Base-by-base conservation (phyloP, 768 basidiomycete genomes). In the Russula vinacea region DNA sequence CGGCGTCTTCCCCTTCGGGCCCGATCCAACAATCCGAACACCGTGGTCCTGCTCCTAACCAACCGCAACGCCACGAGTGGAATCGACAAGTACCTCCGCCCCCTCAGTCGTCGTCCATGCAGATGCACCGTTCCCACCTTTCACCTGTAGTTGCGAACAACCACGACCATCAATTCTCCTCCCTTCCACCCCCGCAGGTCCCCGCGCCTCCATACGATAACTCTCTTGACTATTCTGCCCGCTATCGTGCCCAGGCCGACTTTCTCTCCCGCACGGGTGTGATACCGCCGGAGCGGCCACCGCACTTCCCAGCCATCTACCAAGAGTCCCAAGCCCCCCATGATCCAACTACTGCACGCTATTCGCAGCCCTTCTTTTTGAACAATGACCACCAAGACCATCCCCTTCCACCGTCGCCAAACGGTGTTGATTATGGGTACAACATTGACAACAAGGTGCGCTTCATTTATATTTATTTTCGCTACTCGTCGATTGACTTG, bases 201-300 rank as follows among this genome's bases (percentile, higher is more conserved):
- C 24, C 65, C 3, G 54, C 44, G 19, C 58, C 56, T 42, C 22
- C 58, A 47, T 64, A 64, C 26, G 66, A 68, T 42, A 67, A 67
- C 22, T 9, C 58, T 11, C 56, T 74, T 0, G 84, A 86, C 40
- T 76, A 80, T 67, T 62, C 77, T 22, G 76, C 75, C 13, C 81
- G 82, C 60, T 84, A 81, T 67, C 77, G 80, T 7, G 73, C 75
- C 1, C 79, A 83, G 60, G 73, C 77, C 0, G 84, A 85, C 13
- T 57, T 78, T 5, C 66, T 82, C 54, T 74, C 74, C n/a, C 78
- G 76, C 17, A 62, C 71, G 1, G 75, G 76, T 32, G 71, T 73
- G 16, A 68, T 74, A 37, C 70, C 70, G 3, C 19, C 16, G n/a
- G 58, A 69, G 57, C 60, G 68, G 64, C 32, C 44, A 35, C 11